phyloP scores from a whole-genome alignment of 1,139 yeast genomes.

The Geotrichum europaeum region DNA sequence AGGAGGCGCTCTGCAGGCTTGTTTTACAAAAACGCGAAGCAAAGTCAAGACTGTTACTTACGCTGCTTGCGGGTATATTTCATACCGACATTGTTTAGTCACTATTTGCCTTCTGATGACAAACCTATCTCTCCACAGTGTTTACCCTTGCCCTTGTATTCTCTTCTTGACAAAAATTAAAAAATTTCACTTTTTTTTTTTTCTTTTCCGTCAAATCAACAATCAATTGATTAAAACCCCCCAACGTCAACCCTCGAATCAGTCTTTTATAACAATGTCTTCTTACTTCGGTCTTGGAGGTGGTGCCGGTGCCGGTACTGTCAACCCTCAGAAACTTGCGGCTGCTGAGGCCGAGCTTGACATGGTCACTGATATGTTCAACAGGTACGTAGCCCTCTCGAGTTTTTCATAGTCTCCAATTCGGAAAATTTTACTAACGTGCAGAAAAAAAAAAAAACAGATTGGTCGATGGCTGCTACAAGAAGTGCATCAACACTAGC shows the following conservation, averaged over 20 bases:
- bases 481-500: slow-evolving; percentile 68
- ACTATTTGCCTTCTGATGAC: background rate
- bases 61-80: background rate
- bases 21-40: background rate
- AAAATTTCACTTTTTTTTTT: background rate
- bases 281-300: slow-evolving; percentile 87
- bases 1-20: no score
- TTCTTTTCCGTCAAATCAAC: slow-evolving; percentile 7
- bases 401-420: slow-evolving; percentile 31
- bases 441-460: slow-evolving; percentile 30
- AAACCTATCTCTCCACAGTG: background rate
- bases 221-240: slow-evolving; percentile 10
- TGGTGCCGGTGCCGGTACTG: slow-evolving; percentile 33
- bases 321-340: slow-evolving; percentile 39
- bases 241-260: background rate
- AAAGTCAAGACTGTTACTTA: background rate
- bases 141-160: background rate
- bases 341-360: slow-evolving; percentile 92
- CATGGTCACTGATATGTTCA: slow-evolving; percentile 96
- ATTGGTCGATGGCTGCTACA: slow-evolving; percentile 74
- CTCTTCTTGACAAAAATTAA: background rate
- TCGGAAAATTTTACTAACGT: slow-evolving; percentile 34
- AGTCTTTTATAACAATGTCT: slow-evolving; percentile 39
- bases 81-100: background rate
- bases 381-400: slow-evolving; percentile 32